These are phyloP conservation scores for Phytophthora sp. DNA, from an alignment of 352 stramenopile species.

Conservation along the genomic window DNA sequence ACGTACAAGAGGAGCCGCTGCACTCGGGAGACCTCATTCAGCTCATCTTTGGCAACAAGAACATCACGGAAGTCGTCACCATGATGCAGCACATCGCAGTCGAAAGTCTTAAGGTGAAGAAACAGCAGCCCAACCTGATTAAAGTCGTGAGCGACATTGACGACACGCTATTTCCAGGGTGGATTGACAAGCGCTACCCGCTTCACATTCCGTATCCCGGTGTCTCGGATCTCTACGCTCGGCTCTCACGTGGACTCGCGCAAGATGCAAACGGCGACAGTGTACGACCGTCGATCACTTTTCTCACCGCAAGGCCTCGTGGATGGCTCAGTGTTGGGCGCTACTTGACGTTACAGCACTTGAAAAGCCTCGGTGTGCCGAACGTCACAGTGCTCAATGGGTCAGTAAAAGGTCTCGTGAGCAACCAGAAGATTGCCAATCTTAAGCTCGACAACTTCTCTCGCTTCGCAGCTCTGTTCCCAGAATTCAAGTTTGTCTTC, in stretches of 20 bases:
- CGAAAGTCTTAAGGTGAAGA: conserved; percentile 73
- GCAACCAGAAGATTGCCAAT: conserved; percentile 83
- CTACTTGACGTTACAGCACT: conserved; percentile 81
- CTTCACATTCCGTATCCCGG: conserved; percentile 83
- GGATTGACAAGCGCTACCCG: conserved; percentile 75
- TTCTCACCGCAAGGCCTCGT: conserved; percentile 79
- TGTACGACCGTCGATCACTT: conserved; percentile 69
- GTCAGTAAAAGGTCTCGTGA: conserved; percentile 81
- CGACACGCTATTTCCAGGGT: conserved; percentile 83
- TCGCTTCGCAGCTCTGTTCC: conserved; percentile 78
- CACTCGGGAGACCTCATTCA: conserved; percentile 81
- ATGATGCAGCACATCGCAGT: conserved; percentile 88
- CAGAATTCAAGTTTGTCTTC: conserved; percentile 88
- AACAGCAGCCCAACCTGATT: conserved; percentile 59
- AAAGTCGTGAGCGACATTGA: conserved; percentile 91
- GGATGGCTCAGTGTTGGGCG: conserved; percentile 81
- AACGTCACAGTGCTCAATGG: conserved; percentile 84
- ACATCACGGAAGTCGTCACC: conserved; percentile 78
- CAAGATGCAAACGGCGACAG: conserved; percentile 42
- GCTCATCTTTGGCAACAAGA: conserved; percentile 80
- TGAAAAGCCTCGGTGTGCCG: conserved; percentile 74
- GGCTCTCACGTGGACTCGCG: conserved; percentile 62
- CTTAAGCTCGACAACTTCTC: conserved; percentile 86
- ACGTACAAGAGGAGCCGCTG: conserved; percentile 45
- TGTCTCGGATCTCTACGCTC: conserved; percentile 71